Conservation (phyloP, 2,329 filamentous ascomycete genomes). For the Alternaria conjuncta region DNA sequence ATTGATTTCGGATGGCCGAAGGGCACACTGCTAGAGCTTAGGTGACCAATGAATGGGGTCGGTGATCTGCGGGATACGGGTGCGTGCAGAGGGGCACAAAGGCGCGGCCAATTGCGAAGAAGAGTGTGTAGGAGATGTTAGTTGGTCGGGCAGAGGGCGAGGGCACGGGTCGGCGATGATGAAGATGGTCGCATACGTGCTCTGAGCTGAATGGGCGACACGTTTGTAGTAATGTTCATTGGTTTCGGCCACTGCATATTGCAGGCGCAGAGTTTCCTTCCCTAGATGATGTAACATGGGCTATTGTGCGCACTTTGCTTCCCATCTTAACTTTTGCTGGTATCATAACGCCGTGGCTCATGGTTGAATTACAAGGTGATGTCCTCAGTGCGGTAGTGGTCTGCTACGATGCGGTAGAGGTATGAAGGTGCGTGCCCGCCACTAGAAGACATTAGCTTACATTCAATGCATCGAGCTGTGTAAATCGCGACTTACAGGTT, state of each 20-base stretch:
- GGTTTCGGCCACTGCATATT: background rate
- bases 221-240: background rate
- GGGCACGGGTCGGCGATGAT: background rate
- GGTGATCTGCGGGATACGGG: background rate
- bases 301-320: background rate
- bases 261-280: background rate
- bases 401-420: constrained; percentile 73
- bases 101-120: constrained; percentile 12
- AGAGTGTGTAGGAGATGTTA: constrained; percentile 14
- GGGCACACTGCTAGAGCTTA: constrained; percentile 14
- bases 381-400: constrained; percentile 78
- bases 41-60: constrained; percentile 10
- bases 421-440: constrained; percentile 74
- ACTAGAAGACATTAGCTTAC: constrained; percentile 47
- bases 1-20: constrained; percentile 14
- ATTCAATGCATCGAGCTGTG: background rate
- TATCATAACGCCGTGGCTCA: constrained; percentile 5
- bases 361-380: constrained; percentile 56
- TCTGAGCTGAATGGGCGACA: background rate
- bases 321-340: background rate
- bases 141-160: constrained; percentile 3
- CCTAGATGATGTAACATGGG: background rate
- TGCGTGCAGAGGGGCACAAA: constrained; percentile 3
- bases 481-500: constrained; percentile 68
- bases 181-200: background rate